A percentile compares a stretch with the other conserved stretches of the same genome.
Evolutionary conservation across 768 basidiomycete species (phyloP).

Genomic region (Hysterangium stoloniferum): DNA sequence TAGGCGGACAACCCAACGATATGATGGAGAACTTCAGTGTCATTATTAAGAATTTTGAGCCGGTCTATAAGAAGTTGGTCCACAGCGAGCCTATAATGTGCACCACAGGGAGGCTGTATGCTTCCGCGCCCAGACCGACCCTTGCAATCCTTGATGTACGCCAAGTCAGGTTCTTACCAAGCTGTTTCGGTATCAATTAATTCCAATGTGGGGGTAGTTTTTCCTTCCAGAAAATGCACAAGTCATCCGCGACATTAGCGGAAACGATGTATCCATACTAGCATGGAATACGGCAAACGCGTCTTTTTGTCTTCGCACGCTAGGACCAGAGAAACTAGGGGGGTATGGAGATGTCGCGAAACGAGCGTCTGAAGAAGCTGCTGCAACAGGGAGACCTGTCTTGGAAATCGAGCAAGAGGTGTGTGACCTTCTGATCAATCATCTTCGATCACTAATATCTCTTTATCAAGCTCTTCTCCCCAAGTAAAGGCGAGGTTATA

Average conservation of each 20-base stretch:
- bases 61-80: not conserved
- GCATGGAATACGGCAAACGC: not conserved
- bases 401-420: not conserved
- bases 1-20: not conserved
- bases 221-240: not conserved
- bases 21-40: not conserved
- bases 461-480: not conserved
- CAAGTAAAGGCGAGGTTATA: not conserved
- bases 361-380: not conserved
- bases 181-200: not conserved
- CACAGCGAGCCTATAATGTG: not conserved
- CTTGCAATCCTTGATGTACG: slow-evolving; percentile 3
- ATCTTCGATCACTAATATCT: not conserved
- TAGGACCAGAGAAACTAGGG: not conserved
- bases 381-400: slow-evolving; percentile 3
- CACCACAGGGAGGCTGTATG: not conserved
- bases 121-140: not conserved
- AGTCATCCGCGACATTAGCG: not conserved
- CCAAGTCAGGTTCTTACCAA: not conserved
- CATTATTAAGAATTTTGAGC: not conserved
- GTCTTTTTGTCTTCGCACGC: not conserved
- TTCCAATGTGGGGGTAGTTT: not conserved
- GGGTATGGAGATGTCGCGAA: not conserved
- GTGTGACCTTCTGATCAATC: not conserved
- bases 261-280: not conserved